Conservation (phyloP, 495 filamentous ascomycete genomes). For the Annulohypoxylon bovei region DNA sequence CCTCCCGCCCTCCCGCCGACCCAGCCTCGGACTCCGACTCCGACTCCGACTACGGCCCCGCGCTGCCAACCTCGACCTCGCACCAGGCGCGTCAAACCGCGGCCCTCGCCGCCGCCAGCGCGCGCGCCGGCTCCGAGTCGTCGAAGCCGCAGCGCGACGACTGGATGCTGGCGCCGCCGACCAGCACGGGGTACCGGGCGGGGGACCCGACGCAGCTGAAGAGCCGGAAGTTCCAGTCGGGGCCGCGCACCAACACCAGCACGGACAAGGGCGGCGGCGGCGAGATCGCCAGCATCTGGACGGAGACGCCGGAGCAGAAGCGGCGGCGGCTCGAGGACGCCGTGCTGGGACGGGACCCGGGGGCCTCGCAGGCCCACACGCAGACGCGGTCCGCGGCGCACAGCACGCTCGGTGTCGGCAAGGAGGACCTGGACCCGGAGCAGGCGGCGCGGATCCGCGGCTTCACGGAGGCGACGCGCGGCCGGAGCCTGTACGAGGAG, state of each 20-base stretch:
- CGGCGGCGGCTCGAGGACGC: conserved; percentile 81
- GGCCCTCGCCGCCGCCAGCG: conserved; percentile 26
- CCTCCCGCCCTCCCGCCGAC: conserved; percentile 47
- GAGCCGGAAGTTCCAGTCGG: conserved; percentile 84
- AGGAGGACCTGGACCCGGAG: conserved; percentile 54
- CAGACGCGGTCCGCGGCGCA: too few relatives aligned
- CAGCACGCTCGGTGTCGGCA: not conserved
- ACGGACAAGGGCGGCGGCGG: conserved; percentile 54
- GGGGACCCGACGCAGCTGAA: conserved; percentile 83
- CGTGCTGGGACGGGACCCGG: conserved; percentile 74
- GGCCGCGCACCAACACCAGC: conserved; percentile 49
- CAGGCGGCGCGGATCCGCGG: conserved; percentile 46
- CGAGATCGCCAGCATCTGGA: conserved; percentile 77
- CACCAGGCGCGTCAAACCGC: conserved; percentile 39
- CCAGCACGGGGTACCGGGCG: conserved; percentile 68
- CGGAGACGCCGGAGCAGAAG: conserved; percentile 91
- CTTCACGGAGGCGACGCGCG: conserved; percentile 62
- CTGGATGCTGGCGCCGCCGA: conserved; percentile 94
- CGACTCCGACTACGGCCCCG: conserved; percentile 76
- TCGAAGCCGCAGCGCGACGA: conserved; percentile 71
- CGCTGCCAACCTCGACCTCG: conserved; percentile 66
- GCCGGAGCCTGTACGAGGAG: conserved; percentile 71
- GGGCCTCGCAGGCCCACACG: too few relatives aligned
- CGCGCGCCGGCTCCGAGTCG: conserved; percentile 39
- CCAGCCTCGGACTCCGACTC: conserved; percentile 44